A percentile compares a stretch with the other conserved stretches of the same genome.
Conservation (phyloP, 2,329 filamentous ascomycete species). For the Fusarium vanettenii region DNA sequence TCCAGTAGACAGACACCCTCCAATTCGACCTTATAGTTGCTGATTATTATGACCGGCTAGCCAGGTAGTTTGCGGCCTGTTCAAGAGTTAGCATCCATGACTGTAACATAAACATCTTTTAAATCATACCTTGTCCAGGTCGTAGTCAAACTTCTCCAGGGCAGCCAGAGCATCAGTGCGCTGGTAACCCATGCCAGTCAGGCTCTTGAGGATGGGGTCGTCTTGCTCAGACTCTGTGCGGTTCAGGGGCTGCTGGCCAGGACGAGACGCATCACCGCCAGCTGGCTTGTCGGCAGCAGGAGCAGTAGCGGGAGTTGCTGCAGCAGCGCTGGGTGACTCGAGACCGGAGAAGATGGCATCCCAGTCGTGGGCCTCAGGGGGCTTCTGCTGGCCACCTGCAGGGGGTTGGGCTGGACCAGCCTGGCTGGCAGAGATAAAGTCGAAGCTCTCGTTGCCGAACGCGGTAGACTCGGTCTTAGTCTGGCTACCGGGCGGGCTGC, state of each 20-base stretch:
- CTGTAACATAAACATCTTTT: too few relatives aligned
- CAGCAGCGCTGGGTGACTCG: slow-evolving; percentile 63
- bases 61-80: slow-evolving; percentile 66
- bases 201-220: slow-evolving; percentile 88
- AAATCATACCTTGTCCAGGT: slow-evolving; percentile 84
- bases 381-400: slow-evolving; percentile 53
- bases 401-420: slow-evolving; percentile 50
- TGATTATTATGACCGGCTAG: slow-evolving; percentile 61
- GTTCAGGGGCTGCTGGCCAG: slow-evolving; percentile 55
- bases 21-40: slow-evolving; percentile 8
- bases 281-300: slow-evolving; percentile 33
- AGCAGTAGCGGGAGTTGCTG: slow-evolving; percentile 37
- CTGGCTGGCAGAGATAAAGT: slow-evolving; percentile 62
- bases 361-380: slow-evolving; percentile 80
- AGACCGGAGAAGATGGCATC: slow-evolving; percentile 91
- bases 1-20: slow-evolving; percentile 10
- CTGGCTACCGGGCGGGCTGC: slow-evolving; percentile 67
- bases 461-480: slow-evolving; percentile 64
- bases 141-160: slow-evolving; percentile 95
- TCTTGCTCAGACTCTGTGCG: slow-evolving; percentile 84
- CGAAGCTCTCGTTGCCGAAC: slow-evolving; percentile 68
- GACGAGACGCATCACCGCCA: slow-evolving; percentile 21
- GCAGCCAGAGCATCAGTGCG: slow-evolving; percentile 80
- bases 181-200: slow-evolving; percentile 90
- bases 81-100: neutral